A percentile compares a stretch with the other conserved stretches of the same genome.
Evolutionary conservation across 2,329 filamentous ascomycete genomes (phyloP).

Genomic region (Uncinocarpus reesii): DNA sequence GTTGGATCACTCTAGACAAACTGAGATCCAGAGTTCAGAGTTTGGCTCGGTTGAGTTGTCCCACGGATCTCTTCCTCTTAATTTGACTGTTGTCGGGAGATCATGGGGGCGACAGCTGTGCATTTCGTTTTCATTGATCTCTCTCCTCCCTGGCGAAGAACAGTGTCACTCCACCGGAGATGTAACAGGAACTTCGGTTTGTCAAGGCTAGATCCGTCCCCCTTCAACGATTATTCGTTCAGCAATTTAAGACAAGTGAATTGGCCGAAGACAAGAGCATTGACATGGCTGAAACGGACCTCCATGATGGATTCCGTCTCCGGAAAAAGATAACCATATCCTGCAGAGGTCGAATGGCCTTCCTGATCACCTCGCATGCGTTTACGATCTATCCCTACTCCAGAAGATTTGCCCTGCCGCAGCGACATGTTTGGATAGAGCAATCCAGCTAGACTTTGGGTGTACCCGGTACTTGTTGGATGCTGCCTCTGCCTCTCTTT

Average conservation of each 20-base stretch:
- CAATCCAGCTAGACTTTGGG: not conserved
- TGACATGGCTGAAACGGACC: too few species aligned
- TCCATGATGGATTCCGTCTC: not conserved
- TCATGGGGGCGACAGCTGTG: not conserved
- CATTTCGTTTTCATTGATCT: not conserved
- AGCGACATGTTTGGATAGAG: constrained; percentile 9
- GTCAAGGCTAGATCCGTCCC: too few species aligned
- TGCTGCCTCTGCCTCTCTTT: not conserved
- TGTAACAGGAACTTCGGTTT: not conserved
- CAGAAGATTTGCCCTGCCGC: constrained; percentile 1
- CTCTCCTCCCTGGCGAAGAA: too few species aligned
- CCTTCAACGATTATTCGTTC: too few species aligned
- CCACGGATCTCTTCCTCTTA: not conserved
- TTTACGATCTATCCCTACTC: not conserved
- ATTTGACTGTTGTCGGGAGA: not conserved
- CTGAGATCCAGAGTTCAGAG: not conserved
- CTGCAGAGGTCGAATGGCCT: constrained; percentile 2
- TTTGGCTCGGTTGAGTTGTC: not conserved
- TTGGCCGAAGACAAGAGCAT: too few species aligned
- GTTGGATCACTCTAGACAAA: not conserved
- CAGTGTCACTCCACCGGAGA: too few species aligned
- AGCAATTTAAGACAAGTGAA: too few species aligned
- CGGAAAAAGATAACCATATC: not conserved
- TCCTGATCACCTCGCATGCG: constrained; percentile 8
- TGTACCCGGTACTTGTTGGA: not conserved